Base-by-base conservation (phyloP, 2,329 filamentous ascomycete species). In the Nigrospora oryzae region DNA sequence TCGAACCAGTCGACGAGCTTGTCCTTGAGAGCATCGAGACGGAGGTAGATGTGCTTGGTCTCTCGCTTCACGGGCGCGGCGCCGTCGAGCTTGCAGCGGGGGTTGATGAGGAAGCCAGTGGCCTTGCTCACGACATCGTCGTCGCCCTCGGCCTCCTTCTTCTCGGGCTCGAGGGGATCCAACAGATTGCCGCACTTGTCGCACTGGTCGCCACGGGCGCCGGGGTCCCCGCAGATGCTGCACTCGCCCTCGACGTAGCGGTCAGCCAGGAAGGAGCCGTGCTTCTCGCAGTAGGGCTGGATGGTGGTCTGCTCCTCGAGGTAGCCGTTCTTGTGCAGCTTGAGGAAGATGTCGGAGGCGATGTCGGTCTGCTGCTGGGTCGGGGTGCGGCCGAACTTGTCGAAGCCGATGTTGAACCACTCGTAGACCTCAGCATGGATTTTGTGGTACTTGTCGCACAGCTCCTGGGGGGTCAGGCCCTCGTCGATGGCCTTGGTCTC, bases 401-500 rank as follows among this genome's bases (percentile, higher is more conserved):
- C 91, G 62, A 97, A 97, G 47, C 79, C 83, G 59, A 97, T 91
- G 60, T 89, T 81, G 70, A 98, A 98, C 89, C 91, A 96, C 64
- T 94, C 79, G 66, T 97, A 97, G 53, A 96, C 85, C 40, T 86
- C 87, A 57, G 89, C 82, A 68, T 96, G 91, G 47, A 95, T 81
- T 57, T 81, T 81, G 69, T 94, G 87, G 72, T 94, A 96, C 70
- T 96, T 94, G 66, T 86, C 81, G 71, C 91, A 96, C 12, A 97
- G 80, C 60, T 90, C 78, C 57, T 86, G 76, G 17, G 91, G 89
- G 12, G 84, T 89, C 51, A 89, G 73, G 13, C 84, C 84, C 63
- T 93, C 89, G 63, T 95, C 89, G 36, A 96, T 79, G 5, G 91
- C 91, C 70, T 95, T 95, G 23, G 91, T 95, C 68, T 96, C 91